Conservation (phyloP, 2,329 filamentous ascomycete species). For the Aspergillus novoparasiticus region DNA sequence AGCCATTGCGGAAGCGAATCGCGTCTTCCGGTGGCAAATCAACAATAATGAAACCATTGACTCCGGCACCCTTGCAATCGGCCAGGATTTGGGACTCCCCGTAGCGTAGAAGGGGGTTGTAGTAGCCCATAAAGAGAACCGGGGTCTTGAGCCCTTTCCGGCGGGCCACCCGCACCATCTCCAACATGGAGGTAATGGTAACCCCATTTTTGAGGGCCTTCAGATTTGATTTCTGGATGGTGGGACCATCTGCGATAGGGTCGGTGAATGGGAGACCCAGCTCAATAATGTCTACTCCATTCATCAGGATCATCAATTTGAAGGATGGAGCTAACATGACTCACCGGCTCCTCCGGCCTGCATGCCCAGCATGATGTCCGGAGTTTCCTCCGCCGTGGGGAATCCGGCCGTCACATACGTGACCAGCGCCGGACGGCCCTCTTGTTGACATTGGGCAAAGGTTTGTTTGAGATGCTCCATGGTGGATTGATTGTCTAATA, state of each 20-base stretch:
- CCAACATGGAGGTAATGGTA: constrained; percentile 72
- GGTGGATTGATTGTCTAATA: background rate
- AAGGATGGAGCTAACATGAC: constrained; percentile 20
- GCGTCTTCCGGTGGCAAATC: constrained; percentile 96
- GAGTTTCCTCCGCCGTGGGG: constrained; percentile 75
- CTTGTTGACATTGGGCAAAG: constrained; percentile 56
- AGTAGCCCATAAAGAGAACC: constrained; percentile 95
- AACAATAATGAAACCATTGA: constrained; percentile 97
- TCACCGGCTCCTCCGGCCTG: constrained; percentile 85
- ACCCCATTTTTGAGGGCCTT: constrained; percentile 84
- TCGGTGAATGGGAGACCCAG: constrained; percentile 94
- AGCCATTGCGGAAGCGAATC: constrained; percentile 83
- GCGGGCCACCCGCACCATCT: constrained; percentile 79
- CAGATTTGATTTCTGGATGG: constrained; percentile 90
- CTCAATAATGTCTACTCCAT: constrained; percentile 77
- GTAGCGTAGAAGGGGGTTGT: constrained; percentile 89
- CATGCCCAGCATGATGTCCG: constrained; percentile 80
- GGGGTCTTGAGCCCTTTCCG: constrained; percentile 74
- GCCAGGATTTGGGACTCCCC: constrained; percentile 82
- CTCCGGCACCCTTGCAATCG: constrained; percentile 77
- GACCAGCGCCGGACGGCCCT: constrained; percentile 73
- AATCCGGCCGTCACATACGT: constrained; percentile 95
- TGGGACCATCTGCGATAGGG: constrained; percentile 92
- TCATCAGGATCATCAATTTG: background rate
- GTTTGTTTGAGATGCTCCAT: constrained; percentile 55